Evolutionary conservation across 2,329 filamentous ascomycete species (phyloP).

Genomic region (Chaetoscypha palmicola): DNA sequence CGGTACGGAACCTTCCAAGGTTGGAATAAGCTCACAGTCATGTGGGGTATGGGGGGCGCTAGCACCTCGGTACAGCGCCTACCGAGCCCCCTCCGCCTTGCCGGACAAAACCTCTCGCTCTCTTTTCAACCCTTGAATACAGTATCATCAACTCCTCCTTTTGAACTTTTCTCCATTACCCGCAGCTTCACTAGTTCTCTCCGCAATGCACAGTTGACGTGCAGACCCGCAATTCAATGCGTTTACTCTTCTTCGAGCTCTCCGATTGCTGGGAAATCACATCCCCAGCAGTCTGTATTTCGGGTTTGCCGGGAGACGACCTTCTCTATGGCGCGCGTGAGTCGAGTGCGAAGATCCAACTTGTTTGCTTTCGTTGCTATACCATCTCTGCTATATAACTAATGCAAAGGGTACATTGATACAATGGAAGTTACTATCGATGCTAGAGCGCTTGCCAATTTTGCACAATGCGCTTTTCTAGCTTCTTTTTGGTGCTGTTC

Average conservation of each 20-base stretch:
- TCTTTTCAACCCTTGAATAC: no score
- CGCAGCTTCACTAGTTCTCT: constrained; percentile 1
- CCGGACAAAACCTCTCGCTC: no score
- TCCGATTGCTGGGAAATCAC: constrained; percentile 21
- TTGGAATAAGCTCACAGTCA: no score
- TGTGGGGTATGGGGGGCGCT: no score
- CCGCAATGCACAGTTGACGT: constrained; percentile 1
- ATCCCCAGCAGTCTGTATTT: no score
- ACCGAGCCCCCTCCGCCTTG: no score
- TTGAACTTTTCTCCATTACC: background rate
- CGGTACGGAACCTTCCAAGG: no score
- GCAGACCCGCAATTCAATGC: background rate
- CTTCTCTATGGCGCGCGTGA: no score
- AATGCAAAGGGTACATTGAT: background rate
- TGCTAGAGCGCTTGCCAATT: background rate
- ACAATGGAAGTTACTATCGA: background rate
- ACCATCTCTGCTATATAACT: constrained; percentile 6
- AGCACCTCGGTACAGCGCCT: no score
- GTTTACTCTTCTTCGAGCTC: background rate
- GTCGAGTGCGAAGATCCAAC: no score
- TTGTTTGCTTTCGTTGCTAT: background rate
- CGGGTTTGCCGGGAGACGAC: no score
- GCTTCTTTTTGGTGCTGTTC: constrained; percentile 21
- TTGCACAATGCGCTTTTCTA: constrained; percentile 20
- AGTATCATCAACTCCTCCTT: background rate